phyloP scores from a whole-genome alignment of 192 early-diverging fungal genomes.

The Rhizoclosmatium globosum region DNA sequence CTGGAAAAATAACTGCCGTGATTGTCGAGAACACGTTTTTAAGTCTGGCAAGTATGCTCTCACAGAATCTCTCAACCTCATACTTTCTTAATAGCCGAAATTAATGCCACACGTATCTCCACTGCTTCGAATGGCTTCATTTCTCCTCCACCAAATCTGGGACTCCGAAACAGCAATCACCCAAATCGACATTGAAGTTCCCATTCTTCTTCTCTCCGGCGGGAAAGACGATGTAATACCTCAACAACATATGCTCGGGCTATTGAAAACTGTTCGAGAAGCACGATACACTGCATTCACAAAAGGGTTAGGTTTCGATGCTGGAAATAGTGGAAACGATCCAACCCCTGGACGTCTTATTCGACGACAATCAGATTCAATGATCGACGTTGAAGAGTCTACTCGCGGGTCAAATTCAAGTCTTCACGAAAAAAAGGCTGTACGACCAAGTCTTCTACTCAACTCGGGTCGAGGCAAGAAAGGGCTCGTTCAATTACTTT shows the following conservation, averaged over 20 bases:
- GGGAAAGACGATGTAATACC: slow-evolving; percentile 88
- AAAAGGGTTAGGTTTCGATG: background rate
- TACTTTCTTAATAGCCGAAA: slow-evolving; percentile 66
- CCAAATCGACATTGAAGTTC: slow-evolving; percentile 62
- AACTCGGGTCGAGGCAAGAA: background rate
- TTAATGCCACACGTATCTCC: slow-evolving; percentile 89
- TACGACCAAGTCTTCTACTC: too few species aligned
- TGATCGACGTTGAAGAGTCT: slow-evolving; percentile 49
- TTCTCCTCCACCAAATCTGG: slow-evolving; percentile 92
- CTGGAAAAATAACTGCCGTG: slow-evolving; percentile 78
- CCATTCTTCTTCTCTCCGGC: slow-evolving; percentile 85
- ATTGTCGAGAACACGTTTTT: slow-evolving; percentile 96
- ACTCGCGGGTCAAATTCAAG: background rate
- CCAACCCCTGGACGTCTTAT: too few species aligned
- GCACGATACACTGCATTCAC: slow-evolving; percentile 42
- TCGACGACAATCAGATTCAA: slow-evolving; percentile 28
- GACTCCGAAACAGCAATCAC: slow-evolving; percentile 76
- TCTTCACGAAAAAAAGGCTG: too few species aligned
- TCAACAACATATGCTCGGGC: slow-evolving; percentile 81
- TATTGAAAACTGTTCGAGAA: slow-evolving; percentile 68
- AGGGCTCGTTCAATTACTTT: background rate
- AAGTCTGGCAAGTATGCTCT: slow-evolving; percentile 67
- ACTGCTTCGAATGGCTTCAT: slow-evolving; percentile 72
- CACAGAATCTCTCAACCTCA: background rate
- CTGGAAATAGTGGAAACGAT: background rate